Conservation (phyloP, 2,329 filamentous ascomycete genomes). For the Colletotrichum sp. region DNA sequence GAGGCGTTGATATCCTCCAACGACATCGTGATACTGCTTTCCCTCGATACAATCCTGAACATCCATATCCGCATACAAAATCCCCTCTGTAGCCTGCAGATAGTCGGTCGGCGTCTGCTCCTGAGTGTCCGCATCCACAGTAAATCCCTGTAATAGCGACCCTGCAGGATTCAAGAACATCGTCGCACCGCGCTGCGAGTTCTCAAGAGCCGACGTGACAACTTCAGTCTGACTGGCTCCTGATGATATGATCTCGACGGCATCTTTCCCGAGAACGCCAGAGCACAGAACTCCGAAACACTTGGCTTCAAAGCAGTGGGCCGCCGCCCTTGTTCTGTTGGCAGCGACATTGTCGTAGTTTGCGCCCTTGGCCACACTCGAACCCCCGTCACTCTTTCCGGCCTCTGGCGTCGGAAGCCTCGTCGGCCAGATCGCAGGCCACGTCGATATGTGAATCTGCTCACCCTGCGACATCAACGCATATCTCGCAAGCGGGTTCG, state of each 20-base stretch:
- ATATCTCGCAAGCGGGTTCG: slow-evolving; percentile 59
- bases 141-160: slow-evolving; percentile 40
- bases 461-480: slow-evolving; percentile 58
- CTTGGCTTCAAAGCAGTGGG: slow-evolving; percentile 64
- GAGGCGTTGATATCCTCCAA: slow-evolving; percentile 58
- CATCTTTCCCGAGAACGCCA: slow-evolving; percentile 43
- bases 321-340: slow-evolving; percentile 55
- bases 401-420: slow-evolving; percentile 22
- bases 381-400: not conserved
- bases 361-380: not conserved
- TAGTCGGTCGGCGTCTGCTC: slow-evolving; percentile 32
- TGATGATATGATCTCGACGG: slow-evolving; percentile 36
- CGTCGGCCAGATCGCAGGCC: slow-evolving; percentile 61
- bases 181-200: slow-evolving; percentile 46
- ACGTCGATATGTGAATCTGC: slow-evolving; percentile 59
- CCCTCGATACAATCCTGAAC: slow-evolving; percentile 54
- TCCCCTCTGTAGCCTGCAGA: slow-evolving; percentile 50
- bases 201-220: slow-evolving; percentile 35
- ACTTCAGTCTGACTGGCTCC: slow-evolving; percentile 31
- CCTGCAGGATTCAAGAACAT: slow-evolving; percentile 59
- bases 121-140: slow-evolving; percentile 25
- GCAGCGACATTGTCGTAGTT: slow-evolving; percentile 61
- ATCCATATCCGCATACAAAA: slow-evolving; percentile 57
- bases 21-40: slow-evolving; percentile 62
- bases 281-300: slow-evolving; percentile 58